Percentiles rank a stretch among this genome's conserved stretches.
Conservation (phyloP, 2,329 filamentous ascomycete species). For the Fusarium irregulare region DNA sequence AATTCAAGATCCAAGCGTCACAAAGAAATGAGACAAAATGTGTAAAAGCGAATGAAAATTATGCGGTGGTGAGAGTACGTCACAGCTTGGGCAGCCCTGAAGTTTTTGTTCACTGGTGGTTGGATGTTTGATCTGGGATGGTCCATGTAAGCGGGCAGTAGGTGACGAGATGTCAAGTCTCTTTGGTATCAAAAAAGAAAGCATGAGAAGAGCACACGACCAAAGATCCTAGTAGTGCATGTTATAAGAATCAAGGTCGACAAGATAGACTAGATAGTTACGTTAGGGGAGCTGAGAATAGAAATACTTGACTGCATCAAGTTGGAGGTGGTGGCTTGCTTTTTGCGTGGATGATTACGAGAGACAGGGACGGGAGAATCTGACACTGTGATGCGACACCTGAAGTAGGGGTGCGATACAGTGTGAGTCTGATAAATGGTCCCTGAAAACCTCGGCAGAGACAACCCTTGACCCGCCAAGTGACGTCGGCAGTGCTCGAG, state of each 20-base stretch:
- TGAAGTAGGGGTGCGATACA: neutral
- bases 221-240: constrained; percentile 14
- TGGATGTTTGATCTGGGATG: constrained; percentile 10
- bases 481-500: constrained; percentile 42
- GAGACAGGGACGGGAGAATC: neutral
- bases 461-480: constrained; percentile 35
- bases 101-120: constrained; percentile 6
- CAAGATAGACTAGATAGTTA: neutral
- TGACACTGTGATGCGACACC: constrained; percentile 4
- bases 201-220: constrained; percentile 11
- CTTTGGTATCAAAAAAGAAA: neutral
- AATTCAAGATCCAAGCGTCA: neutral
- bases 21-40: constrained; percentile 1
- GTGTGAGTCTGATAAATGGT: neutral
- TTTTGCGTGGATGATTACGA: constrained; percentile 16
- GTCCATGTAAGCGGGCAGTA: constrained; percentile 23
- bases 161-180: constrained; percentile 6
- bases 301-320: constrained; percentile 4
- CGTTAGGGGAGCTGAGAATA: constrained; percentile 24
- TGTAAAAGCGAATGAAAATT: neutral
- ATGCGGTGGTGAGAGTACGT: constrained; percentile 26
- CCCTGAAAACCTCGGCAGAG: constrained; percentile 17
- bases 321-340: constrained; percentile 20
- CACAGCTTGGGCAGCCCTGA: constrained; percentile 19
- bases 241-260: constrained; percentile 27